Conservation (phyloP, 2,329 filamentous ascomycete genomes). For the Exophiala oligosperma region DNA sequence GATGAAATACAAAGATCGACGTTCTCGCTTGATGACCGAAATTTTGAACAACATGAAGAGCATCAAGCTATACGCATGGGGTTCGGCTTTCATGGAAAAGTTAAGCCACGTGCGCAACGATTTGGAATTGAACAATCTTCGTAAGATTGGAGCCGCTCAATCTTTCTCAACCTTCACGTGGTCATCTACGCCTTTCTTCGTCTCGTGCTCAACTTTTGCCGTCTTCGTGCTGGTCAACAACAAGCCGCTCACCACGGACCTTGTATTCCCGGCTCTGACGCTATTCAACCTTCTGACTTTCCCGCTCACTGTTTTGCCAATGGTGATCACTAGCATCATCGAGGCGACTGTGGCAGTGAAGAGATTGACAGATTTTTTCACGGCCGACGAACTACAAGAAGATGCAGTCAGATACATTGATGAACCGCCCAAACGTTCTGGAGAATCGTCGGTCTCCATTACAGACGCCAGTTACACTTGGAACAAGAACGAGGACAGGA, state of each 20-base stretch:
- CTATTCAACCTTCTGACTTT: conserved; percentile 97
- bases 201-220: conserved; percentile 94
- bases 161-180: conserved; percentile 96
- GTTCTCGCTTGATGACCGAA: conserved; percentile 91
- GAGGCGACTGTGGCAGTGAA: conserved; percentile 91
- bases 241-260: conserved; percentile 81
- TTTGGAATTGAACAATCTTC: conserved; percentile 87
- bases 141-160: conserved; percentile 93
- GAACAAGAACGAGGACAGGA: conserved; percentile 73
- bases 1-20: conserved; percentile 98
- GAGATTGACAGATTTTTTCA: conserved; percentile 80
- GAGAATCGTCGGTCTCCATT: conserved; percentile 83
- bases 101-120: conserved; percentile 96
- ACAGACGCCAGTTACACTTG: conserved; percentile 89
- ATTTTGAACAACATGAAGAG: conserved; percentile 99
- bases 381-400: conserved; percentile 82
- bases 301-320: conserved; percentile 87
- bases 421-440: conserved; percentile 69
- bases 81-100: conserved; percentile 94
- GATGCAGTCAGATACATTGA: conserved; percentile 71
- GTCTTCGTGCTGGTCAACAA: conserved; percentile 87
- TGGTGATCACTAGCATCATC: conserved; percentile 96
- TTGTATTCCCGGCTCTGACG: conserved; percentile 90
- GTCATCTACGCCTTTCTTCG: conserved; percentile 95
- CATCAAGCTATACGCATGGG: conserved; percentile 98